A percentile compares a stretch with the other conserved stretches of the same genome.
Conservation (phyloP, 176 grass and related monocot genomes). For the Hyparrhenia diplandra region DNA sequence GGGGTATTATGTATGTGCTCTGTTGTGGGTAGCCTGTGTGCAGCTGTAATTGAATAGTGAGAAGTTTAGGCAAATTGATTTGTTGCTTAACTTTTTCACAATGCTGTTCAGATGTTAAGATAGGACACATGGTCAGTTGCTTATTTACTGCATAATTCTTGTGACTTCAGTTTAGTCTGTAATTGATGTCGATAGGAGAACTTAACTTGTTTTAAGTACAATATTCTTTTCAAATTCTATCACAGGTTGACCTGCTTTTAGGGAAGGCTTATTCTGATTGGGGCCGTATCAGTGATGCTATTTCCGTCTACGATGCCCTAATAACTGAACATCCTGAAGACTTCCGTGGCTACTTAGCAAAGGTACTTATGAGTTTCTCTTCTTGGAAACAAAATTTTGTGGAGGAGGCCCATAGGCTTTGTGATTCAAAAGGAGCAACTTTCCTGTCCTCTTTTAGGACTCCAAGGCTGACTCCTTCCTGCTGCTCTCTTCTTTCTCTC, state of each 20-base stretch:
- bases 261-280: slow-evolving; percentile 93
- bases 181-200: neutral
- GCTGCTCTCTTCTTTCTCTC: no score
- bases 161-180: neutral
- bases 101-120: neutral
- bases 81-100: neutral
- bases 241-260: slow-evolving; percentile 80
- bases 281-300: slow-evolving; percentile 81
- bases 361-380: slow-evolving; percentile 60
- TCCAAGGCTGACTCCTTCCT: no score
- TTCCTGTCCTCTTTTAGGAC: no score
- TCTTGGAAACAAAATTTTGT: no score
- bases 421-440: no score
- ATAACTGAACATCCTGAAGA: slow-evolving; percentile 87
- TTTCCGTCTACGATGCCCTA: slow-evolving; percentile 83
- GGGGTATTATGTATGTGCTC: neutral
- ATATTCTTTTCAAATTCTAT: slow-evolving; percentile 12
- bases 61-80: neutral
- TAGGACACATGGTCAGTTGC: neutral
- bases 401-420: no score
- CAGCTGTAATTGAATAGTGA: neutral
- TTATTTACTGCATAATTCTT: neutral
- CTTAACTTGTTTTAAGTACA: neutral
- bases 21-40: neutral
- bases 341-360: slow-evolving; percentile 88